Conservation (phyloP, 2,329 filamentous ascomycete species). For the Fusarium liriodendri region DNA sequence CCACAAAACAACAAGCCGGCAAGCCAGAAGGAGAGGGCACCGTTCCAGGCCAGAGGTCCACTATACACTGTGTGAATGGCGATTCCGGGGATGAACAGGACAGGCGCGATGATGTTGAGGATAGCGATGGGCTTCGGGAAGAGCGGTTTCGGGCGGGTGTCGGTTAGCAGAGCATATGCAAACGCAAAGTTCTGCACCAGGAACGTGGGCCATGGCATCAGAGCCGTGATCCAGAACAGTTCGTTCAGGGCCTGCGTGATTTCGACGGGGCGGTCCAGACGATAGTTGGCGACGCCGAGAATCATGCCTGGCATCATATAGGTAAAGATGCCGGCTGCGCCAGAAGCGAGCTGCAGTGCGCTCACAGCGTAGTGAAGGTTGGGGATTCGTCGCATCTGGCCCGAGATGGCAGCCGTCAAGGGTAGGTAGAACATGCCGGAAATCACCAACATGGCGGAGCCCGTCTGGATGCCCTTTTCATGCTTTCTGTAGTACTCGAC, state of each 20-base stretch:
- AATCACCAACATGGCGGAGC: neutral
- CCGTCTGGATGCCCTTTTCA: slow-evolving; percentile 7
- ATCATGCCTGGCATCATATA: slow-evolving; percentile 3
- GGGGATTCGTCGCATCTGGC: slow-evolving; percentile 16
- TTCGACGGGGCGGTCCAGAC: neutral
- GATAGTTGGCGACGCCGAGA: neutral
- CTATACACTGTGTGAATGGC: neutral
- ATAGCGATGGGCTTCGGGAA: neutral
- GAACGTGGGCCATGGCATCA: neutral
- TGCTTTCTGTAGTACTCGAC: slow-evolving; percentile 9
- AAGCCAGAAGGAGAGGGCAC: neutral
- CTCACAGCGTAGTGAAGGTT: neutral
- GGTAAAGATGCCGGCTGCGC: neutral
- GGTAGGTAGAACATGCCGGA: neutral
- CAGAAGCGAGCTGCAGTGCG: neutral
- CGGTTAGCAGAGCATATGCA: neutral
- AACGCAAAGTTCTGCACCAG: neutral
- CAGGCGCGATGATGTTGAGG: neutral
- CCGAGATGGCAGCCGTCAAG: neutral
- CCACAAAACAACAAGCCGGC: neutral
- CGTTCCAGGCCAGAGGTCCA: neutral
- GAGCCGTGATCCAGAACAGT: neutral
- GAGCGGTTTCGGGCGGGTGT: neutral
- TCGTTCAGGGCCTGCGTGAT: slow-evolving; percentile 2
- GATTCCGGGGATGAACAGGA: neutral